Evolutionary conservation across 1,139 yeast genomes (phyloP).

Genomic region (Pichia sp.): DNA sequence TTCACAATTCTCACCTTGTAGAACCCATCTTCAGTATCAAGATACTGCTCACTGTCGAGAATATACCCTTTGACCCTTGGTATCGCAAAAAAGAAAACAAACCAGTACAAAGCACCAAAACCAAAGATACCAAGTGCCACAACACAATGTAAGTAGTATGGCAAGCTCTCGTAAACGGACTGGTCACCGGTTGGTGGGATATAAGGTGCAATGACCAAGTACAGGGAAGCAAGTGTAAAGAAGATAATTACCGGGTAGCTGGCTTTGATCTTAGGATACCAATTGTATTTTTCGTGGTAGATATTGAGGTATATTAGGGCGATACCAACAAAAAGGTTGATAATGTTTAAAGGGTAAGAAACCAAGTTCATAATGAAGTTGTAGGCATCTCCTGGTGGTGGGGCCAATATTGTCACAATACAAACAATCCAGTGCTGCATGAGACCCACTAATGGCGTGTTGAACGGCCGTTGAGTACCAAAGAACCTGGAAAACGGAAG

Average conservation of each 20-base stretch:
- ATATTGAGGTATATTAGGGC: background rate
- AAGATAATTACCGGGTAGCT: background rate
- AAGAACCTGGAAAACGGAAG: background rate
- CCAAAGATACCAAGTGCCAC: background rate
- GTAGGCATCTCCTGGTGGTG: background rate
- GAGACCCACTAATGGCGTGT: background rate
- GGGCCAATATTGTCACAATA: background rate
- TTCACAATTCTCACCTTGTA: background rate
- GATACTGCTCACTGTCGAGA: background rate
- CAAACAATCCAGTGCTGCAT: background rate
- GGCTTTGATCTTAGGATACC: background rate
- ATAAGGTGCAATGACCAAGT: background rate
- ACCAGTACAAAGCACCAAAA: background rate
- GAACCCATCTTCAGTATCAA: background rate
- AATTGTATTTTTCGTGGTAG: background rate
- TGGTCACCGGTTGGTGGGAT: background rate
- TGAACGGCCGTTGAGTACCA: background rate
- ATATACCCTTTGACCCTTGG: background rate
- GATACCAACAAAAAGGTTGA: background rate
- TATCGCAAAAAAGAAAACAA: background rate
- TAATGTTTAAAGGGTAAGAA: background rate
- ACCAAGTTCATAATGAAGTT: background rate
- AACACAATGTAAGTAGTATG: background rate
- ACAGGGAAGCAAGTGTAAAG: background rate
- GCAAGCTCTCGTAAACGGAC: background rate